Percentiles rank a stretch among this genome's conserved stretches.
Evolutionary conservation across 2,329 filamentous ascomycete genomes (phyloP).

Genomic region (Aspergillus ruber): DNA sequence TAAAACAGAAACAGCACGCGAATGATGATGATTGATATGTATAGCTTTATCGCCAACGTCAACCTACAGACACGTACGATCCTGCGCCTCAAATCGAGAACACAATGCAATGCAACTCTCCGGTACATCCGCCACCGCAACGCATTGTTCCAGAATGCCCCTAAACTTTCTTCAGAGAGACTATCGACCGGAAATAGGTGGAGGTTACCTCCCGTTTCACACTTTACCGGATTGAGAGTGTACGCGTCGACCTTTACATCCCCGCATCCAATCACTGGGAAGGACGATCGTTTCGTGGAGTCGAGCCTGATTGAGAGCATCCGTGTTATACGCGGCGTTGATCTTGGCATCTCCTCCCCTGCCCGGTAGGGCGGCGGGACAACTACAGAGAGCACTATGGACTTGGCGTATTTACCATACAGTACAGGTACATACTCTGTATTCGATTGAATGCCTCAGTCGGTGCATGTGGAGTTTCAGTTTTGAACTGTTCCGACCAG

Average conservation of each 20-base stretch:
- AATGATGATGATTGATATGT: not conserved
- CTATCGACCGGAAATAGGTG: too few relatives aligned
- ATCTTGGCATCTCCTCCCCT: constrained; percentile 18
- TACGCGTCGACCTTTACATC: constrained; percentile 14
- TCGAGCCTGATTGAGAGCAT: too few relatives aligned
- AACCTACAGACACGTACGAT: not conserved
- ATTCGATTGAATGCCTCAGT: too few relatives aligned
- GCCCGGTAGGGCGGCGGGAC: not conserved
- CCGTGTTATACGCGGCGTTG: not conserved
- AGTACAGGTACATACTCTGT: not conserved
- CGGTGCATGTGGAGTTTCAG: too few relatives aligned
- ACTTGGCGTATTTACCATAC: not conserved
- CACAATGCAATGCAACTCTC: not conserved
- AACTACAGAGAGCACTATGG: not conserved
- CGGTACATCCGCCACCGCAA: not conserved
- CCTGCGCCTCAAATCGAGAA: not conserved
- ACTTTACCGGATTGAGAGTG: not conserved
- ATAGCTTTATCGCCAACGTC: too few relatives aligned
- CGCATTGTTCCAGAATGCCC: not conserved
- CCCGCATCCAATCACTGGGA: constrained; percentile 15
- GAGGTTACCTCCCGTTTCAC: not conserved
- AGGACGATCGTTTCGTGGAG: not conserved
- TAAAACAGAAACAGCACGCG: not conserved
- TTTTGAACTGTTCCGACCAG: too few relatives aligned
- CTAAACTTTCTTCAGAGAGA: too few relatives aligned